These are phyloP conservation scores for Colletotrichum acutatum DNA, from an alignment of 2,329 filamentous ascomycete genomes.

Conservation along the genomic window DNA sequence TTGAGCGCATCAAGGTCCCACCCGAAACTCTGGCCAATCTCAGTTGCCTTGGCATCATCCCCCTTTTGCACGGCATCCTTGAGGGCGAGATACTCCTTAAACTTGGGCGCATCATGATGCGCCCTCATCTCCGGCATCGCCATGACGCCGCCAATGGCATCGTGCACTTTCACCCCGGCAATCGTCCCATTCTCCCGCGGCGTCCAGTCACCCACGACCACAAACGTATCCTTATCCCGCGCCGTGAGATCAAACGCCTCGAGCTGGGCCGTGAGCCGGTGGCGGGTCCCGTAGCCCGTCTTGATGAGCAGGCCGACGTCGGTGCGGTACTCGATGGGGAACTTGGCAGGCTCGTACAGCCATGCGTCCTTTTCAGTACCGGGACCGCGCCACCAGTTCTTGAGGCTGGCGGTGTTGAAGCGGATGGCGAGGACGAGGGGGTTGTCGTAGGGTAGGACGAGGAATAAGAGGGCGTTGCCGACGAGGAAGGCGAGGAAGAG, in stretches of 20 bases:
- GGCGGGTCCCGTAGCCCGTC: conserved; percentile 65
- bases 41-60: conserved; percentile 49
- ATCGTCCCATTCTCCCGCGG: conserved; percentile 45
- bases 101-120: conserved; percentile 44
- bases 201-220: conserved; percentile 64
- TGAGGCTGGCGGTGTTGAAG: conserved; percentile 40
- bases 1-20: conserved; percentile 64
- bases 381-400: conserved; percentile 43
- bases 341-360: conserved; percentile 51
- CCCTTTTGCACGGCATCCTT: conserved; percentile 50
- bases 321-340: conserved; percentile 54
- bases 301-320: conserved; percentile 65
- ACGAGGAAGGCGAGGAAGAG: conserved; percentile 15
- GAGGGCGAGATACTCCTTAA: conserved; percentile 54
- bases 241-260: conserved; percentile 54
- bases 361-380: conserved; percentile 51
- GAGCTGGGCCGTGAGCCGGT: conserved; percentile 59
- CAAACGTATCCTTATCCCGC: conserved; percentile 51
- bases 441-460: conserved; percentile 35
- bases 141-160: conserved; percentile 50
- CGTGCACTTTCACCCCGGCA: conserved; percentile 50
- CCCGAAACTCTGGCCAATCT: conserved; percentile 52
- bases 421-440: conserved; percentile 32
- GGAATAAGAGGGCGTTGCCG: conserved; percentile 20
- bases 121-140: conserved; percentile 47